These are phyloP conservation scores for Beta vulgaris DNA, from an alignment of 148 eudicot genomes.

Conservation along the genomic window DNA sequence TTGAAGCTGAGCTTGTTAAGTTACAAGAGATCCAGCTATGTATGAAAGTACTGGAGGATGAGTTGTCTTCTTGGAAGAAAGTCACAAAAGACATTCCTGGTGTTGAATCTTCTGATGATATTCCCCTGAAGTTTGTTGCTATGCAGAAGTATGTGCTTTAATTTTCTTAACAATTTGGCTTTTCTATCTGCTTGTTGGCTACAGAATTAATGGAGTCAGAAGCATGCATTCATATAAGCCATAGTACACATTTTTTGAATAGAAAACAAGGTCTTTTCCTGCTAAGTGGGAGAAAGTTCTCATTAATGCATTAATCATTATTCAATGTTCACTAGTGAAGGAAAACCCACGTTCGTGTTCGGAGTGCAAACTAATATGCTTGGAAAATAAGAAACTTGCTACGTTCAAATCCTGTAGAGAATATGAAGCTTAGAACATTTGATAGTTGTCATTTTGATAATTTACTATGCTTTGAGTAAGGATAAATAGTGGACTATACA, in stretches of 20 bases:
- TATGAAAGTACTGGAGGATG: constrained; percentile 62
- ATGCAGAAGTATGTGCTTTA: constrained; percentile 68
- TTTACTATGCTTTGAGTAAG: background rate
- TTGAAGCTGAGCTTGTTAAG: constrained; percentile 63
- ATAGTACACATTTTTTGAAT: background rate
- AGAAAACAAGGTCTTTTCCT: background rate
- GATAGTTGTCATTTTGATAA: background rate
- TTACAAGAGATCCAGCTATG: constrained; percentile 56
- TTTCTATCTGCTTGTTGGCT: background rate
- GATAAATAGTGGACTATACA: background rate
- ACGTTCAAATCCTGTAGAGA: background rate
- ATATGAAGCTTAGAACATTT: background rate
- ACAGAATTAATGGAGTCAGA: background rate
- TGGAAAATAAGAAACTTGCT: background rate
- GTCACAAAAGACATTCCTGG: constrained; percentile 68
- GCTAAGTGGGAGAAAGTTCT: background rate
- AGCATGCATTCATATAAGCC: background rate
- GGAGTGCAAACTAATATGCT: background rate
- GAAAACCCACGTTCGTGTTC: background rate
- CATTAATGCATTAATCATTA: background rate
- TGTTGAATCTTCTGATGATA: constrained; percentile 69
- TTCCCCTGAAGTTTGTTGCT: constrained; percentile 64
- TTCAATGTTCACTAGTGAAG: background rate
- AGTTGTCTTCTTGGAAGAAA: constrained; percentile 74
- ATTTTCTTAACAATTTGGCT: background rate